These are phyloP conservation scores for Scolecobasidium constrictum DNA, from an alignment of 2,329 filamentous ascomycete species.

Conservation along the genomic window DNA sequence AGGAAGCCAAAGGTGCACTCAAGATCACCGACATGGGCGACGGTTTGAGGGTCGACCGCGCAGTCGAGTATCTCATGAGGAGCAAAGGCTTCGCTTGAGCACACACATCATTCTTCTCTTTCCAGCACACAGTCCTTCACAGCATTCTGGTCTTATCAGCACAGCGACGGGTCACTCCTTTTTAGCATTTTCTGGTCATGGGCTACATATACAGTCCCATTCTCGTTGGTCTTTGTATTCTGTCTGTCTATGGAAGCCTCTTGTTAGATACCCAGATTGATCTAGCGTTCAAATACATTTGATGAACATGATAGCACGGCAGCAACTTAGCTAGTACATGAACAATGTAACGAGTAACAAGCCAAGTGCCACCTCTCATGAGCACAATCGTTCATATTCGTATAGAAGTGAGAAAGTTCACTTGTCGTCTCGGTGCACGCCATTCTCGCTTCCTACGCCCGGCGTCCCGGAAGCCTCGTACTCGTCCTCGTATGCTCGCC, in stretches of 20 bases:
- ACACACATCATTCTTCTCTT: background rate
- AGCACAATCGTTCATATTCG: too few relatives aligned
- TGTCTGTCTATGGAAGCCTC: background rate
- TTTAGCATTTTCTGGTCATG: too few relatives aligned
- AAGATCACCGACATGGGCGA: conserved; percentile 49
- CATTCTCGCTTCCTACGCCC: conserved; percentile 23
- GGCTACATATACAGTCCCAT: too few relatives aligned
- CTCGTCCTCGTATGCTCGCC: conserved; percentile 56
- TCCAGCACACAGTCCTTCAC: too few relatives aligned
- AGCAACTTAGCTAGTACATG: too few relatives aligned
- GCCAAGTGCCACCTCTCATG: too few relatives aligned
- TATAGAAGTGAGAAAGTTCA: too few relatives aligned
- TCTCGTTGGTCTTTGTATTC: background rate
- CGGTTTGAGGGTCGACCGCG: conserved; percentile 45
- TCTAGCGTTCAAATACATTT: background rate
- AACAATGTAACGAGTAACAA: too few relatives aligned
- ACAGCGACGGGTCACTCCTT: too few relatives aligned
- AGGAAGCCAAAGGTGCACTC: conserved; percentile 46
- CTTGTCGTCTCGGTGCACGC: conserved; percentile 13
- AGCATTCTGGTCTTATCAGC: too few relatives aligned
- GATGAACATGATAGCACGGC: background rate
- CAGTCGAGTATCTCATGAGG: conserved; percentile 42
- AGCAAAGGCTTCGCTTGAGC: background rate
- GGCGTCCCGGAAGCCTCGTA: conserved; percentile 32
- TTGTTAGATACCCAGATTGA: background rate